Base-by-base conservation (phyloP, 2,329 filamentous ascomycete species). In the Fusarium burgessii region DNA sequence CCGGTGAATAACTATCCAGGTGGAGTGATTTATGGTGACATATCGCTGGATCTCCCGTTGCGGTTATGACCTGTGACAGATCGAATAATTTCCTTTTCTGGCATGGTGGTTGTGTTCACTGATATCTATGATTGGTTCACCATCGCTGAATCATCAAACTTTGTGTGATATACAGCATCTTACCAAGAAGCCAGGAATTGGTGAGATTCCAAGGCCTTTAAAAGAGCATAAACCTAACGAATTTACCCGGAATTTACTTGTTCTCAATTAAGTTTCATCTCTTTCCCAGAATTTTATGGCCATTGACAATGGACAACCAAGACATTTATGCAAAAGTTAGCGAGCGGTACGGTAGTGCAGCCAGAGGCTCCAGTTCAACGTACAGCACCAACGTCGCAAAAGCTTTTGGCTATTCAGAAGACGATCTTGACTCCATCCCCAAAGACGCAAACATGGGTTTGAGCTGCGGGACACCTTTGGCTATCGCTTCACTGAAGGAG, bases 351-450 rank as follows among this genome's bases (percentile, higher is more conserved):
- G 46, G 46, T 0, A 52, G 17, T 6, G 46, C 63, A 10, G 49
- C 54, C 5, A 20, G 52, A 3, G n/a, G 14, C 3, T 23, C 41
- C 10, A 32, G 14, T 2, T 17, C 17, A 0, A 17, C 9, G 4
- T 52, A 66, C 12, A 65, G 36, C 8, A 36, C 42, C 6, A 43
- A 56, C 1, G 38, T 66, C 6, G 63, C 63, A 3, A 66, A 52
- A 38, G 61, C 54, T 3, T 66, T 66, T 3, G 63, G 61, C 3
- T 66, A 66, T 32, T 66, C 54, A 1, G 15, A 54, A 1, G 35
- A 66, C 10, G 63, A 66, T 4, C 63, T 66, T 3, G 18, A 32
- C 4, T 50, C 25, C 0, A 38, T 66, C 14, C 61, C 63, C 2
- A 41, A 60, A 1, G 46, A 23, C 6, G 63, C 46, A 2, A 66